Base-by-base conservation (phyloP, 495 filamentous ascomycete genomes). In the Penicillium lividum region DNA sequence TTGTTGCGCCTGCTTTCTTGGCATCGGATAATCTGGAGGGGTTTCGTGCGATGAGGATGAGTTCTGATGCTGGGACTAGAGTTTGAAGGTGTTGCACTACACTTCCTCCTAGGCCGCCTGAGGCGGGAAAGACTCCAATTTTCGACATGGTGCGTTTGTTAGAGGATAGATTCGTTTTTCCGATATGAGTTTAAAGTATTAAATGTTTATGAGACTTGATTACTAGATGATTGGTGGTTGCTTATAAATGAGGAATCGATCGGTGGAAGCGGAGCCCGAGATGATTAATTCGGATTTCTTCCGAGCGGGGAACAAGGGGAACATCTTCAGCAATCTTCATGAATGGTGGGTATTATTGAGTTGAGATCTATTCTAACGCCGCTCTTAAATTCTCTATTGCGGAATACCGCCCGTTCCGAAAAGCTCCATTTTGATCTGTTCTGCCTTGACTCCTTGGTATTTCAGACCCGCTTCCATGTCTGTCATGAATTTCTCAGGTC, bases 401-500 rank as follows among this genome's bases (percentile, higher is more conserved):
- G 51, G 15, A 11, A 76, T 61, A 52, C 75, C 79, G 0, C 86
- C 87, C 9, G 86, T 88, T 0, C 84, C 84, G 59, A 89, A 91
- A 13, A 87, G 66, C 69, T 91, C 88, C 64, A 89, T 77, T 64
- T 84, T 78, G 25, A 89, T 77, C 57, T 82, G 79, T 9, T 79
- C 80, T 43, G 66, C 68, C 4, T 60, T 62, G 0, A 90, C 86
- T 0, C 87, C 86, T 46, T 65, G 63, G 0, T 57, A 72, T 45
- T 76, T 63, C 57, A 91, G 73, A 42, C 68, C 69, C 9, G 66
- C 58, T 57, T 82, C 64, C 29, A 80, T 74, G 22, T 82, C 81
- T 4, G 73, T 67, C 89, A 90, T 92, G 75, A 91, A 91, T 6
- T 60, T 52, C 40, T 76, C 77, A 0, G 88, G 88, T 1, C 88